phyloP scores from a whole-genome alignment of 805 yeast species.

The Kodamaea lidongshanica region DNA sequence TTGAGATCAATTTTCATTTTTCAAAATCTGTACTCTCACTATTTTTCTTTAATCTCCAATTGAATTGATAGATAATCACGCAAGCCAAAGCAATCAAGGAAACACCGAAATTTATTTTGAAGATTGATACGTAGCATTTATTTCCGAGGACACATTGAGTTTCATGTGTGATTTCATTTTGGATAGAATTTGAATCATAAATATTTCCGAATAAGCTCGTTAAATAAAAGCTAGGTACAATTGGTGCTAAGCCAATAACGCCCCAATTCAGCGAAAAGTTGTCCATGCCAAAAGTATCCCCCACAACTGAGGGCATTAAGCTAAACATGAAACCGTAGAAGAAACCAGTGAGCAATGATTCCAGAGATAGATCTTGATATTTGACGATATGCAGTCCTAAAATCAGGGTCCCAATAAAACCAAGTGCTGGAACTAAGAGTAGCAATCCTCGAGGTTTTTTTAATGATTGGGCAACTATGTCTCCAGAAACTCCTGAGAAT shows the following conservation, averaged over 20 bases:
- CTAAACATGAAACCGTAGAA: constrained; percentile 73
- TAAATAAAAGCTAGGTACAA: constrained; percentile 52
- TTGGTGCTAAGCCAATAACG: constrained; percentile 58
- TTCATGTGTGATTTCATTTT: constrained; percentile 1
- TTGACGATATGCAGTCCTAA: constrained; percentile 34
- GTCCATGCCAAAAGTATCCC: constrained; percentile 66
- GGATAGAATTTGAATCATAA: constrained; percentile 44
- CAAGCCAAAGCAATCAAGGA: constrained; percentile 24
- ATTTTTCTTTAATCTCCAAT: constrained; percentile 2
- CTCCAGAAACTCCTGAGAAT: constrained; percentile 58
- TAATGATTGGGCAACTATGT: constrained; percentile 43
- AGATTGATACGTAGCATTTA: constrained; percentile 42
- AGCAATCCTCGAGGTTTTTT: constrained; percentile 48
- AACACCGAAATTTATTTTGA: constrained; percentile 30
- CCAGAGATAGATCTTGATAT: constrained; percentile 37
- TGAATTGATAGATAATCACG: constrained; percentile 7
- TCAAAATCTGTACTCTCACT: constrained; percentile 1
- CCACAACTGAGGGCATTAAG: constrained; percentile 66
- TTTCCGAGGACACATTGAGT: constrained; percentile 28
- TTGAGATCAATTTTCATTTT: too few species aligned
- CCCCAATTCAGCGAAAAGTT: constrained; percentile 74
- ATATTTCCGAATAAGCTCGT: constrained; percentile 58
- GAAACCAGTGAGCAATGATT: constrained; percentile 56
- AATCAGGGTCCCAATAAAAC: constrained; percentile 46
- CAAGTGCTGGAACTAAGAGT: constrained; percentile 45